Conservation (phyloP, 768 basidiomycete genomes). For the Filobasidium floriforme region DNA sequence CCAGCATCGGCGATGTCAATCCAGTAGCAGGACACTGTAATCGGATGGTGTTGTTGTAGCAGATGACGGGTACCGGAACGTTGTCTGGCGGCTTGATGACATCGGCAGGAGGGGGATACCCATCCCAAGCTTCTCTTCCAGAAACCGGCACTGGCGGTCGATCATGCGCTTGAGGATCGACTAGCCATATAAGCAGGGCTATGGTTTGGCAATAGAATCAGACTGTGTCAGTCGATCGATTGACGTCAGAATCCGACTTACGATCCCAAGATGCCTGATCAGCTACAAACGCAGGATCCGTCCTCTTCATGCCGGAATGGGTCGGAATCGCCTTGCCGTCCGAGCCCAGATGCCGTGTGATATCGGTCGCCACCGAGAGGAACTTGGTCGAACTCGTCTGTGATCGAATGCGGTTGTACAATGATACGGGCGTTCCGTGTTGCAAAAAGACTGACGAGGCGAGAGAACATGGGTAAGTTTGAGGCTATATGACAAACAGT, state of each 20-base stretch:
- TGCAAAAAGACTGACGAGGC: constrained; percentile 70
- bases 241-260: constrained; percentile 3
- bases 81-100: constrained; percentile 71
- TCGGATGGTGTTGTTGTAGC: constrained; percentile 94
- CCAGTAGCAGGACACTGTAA: constrained; percentile 90
- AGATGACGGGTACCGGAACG: constrained; percentile 79
- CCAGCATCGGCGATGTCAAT: constrained; percentile 82
- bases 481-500: not conserved
- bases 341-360: constrained; percentile 75
- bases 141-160: constrained; percentile 68
- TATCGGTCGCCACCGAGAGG: constrained; percentile 87
- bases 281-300: constrained; percentile 52
- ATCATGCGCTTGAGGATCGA: constrained; percentile 56
- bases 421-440: constrained; percentile 87
- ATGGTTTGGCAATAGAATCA: not conserved
- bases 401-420: constrained; percentile 91
- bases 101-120: constrained; percentile 87
- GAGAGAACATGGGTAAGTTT: not conserved
- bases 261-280: constrained; percentile 38
- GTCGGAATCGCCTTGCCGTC: constrained; percentile 82
- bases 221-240: not conserved
- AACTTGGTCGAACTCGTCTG: constrained; percentile 95
- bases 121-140: constrained; percentile 53
- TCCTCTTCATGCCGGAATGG: constrained; percentile 61
- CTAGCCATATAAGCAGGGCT: constrained; percentile 91